Conservation (phyloP, 345 rosid genomes). For the Melaleuca quinquenervia region DNA sequence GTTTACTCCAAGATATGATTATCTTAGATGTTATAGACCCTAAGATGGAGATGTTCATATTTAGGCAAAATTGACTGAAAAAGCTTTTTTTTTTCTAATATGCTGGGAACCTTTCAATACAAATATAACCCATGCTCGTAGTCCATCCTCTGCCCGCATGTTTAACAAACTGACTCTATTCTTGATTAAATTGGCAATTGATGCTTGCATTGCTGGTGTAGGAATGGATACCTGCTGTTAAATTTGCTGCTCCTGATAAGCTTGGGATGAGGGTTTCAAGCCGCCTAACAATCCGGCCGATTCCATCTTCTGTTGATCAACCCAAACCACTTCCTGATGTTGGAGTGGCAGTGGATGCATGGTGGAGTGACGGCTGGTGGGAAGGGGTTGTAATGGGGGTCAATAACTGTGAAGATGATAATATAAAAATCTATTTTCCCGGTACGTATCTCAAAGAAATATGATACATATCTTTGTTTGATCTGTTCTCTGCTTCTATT, state of each 20-base stretch:
- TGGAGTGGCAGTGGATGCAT: slow-evolving; percentile 85
- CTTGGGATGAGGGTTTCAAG: slow-evolving; percentile 64
- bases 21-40: not conserved
- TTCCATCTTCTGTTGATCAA: slow-evolving; percentile 33
- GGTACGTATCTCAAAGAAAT: slow-evolving; percentile 29
- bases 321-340: slow-evolving; percentile 17
- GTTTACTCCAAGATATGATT: not conserved
- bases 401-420: slow-evolving; percentile 20
- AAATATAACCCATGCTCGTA: not conserved
- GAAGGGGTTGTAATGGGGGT: slow-evolving; percentile 68
- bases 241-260: slow-evolving; percentile 67
- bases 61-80: not conserved
- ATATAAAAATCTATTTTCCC: slow-evolving; percentile 58
- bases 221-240: slow-evolving; percentile 87
- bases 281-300: slow-evolving; percentile 69
- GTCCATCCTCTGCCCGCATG: not conserved
- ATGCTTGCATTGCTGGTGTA: slow-evolving; percentile 3
- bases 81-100: not conserved
- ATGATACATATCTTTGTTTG: not conserved
- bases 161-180: not conserved
- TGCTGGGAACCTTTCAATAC: not conserved
- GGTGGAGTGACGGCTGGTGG: slow-evolving; percentile 99
- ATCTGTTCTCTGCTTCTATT: not conserved
- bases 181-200: not conserved
- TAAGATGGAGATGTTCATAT: not conserved